Evolutionary conservation across 352 stramenopile species (phyloP), one percentile per base, ranked within the genome.

Genomic region (Phytophthora nicotianae): DNA sequence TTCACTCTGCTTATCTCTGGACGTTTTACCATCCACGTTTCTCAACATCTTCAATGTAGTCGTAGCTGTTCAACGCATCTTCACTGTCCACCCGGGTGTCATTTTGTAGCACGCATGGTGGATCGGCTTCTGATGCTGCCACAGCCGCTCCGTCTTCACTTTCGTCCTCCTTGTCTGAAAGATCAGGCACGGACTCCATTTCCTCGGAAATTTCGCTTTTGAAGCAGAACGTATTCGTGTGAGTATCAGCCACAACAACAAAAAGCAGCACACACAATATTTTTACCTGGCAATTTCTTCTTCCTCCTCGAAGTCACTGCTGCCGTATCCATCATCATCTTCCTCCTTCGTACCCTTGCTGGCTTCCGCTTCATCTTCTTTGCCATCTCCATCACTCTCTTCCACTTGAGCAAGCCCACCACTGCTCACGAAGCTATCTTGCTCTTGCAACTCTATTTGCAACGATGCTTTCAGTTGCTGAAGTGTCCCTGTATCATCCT

Each of bases 291-390:
- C 68, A 48, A 93, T 69, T 40, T 86, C 81, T 55, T 91, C 83
- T 58, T 91, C 81, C 53, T 92, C 82, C 51, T 95, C 84, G 64
- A 95, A 95, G 50, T 95, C 84, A 49, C 83, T 93, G 46, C 79
- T 93, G 7, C 83, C 84, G 46, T 95, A 95, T 29, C 78, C 79
- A 37, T 89, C 69, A 20, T 76, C 74, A 17, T 76, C 75, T 24
- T 72, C 74, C 8, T 65, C 56, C 0, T 65, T 52, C 13, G 47
- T 48, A 23, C 16, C 23, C 37, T 53, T 58, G 16, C 17, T 52
- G 16, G 37, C 6, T 58, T 50, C 20, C 37, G 50, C 26, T 23
- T 70, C 58, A 29, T 4, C 2, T 33, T 50, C 50, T 4, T 32
- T 17, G 7, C 38, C 32, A 26, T 74, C 41, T 6, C 16, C 40